Conservation (phyloP, 768 basidiomycete genomes). For the Russula sp. region DNA sequence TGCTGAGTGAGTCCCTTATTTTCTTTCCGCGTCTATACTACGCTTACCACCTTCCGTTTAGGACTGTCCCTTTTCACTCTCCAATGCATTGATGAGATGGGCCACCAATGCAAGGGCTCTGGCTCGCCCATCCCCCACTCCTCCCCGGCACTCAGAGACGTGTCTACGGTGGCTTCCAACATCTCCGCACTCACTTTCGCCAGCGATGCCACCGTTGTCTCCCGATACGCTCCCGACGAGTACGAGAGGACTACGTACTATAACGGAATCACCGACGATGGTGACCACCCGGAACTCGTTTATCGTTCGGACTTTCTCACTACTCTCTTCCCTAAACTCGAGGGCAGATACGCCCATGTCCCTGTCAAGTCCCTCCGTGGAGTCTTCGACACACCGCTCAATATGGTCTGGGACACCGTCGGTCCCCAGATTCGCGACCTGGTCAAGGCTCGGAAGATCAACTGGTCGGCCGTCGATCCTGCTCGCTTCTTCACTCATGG, state of each 20-base stretch:
- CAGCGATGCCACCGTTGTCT: background rate
- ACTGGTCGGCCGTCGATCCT: background rate
- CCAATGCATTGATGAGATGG: background rate
- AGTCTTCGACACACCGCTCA: conserved; percentile 11
- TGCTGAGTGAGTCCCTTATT: background rate
- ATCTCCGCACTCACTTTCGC: background rate
- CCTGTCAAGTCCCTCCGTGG: conserved; percentile 4
- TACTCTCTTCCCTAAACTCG: conserved; percentile 1
- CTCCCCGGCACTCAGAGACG: background rate
- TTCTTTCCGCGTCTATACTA: background rate
- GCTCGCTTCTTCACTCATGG: conserved; percentile 11
- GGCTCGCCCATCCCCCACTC: too few relatives aligned
- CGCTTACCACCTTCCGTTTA: background rate
- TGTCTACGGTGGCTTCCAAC: background rate
- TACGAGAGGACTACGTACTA: background rate
- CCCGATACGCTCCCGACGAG: background rate
- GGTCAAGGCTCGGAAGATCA: background rate
- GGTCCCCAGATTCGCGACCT: conserved; percentile 5
- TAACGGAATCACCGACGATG: background rate
- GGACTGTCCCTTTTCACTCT: too few relatives aligned
- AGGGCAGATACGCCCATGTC: background rate
- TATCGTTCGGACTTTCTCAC: conserved; percentile 3
- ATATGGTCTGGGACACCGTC: conserved; percentile 9
- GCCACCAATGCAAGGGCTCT: background rate
- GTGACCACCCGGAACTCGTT: conserved; percentile 6